Evolutionary conservation across 352 stramenopile species (phyloP).

Genomic region (Pythium brachiatum): DNA sequence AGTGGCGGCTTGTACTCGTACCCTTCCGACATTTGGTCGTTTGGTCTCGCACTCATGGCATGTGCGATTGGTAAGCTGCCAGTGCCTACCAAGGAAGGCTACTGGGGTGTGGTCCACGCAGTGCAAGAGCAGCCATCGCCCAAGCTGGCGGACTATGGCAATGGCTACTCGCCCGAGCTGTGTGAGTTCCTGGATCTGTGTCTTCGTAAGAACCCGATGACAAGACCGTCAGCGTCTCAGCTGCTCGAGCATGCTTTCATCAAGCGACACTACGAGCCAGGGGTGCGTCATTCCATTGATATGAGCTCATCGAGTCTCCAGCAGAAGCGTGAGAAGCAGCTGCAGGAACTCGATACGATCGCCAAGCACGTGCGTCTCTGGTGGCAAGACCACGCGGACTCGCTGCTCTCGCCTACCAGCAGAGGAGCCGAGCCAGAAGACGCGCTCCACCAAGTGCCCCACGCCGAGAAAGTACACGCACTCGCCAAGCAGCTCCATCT

Average conservation of each 20-base stretch:
- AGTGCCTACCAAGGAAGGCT: conserved; percentile 78
- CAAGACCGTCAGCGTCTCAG: conserved; percentile 41
- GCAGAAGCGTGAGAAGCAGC: conserved; percentile 28
- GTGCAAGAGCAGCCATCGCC: conserved; percentile 78
- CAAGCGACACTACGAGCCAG: conserved; percentile 46
- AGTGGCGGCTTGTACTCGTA: conserved; percentile 89
- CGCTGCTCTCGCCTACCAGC: conserved; percentile 30
- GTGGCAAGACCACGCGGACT: conserved; percentile 47
- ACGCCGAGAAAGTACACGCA: conserved; percentile 33
- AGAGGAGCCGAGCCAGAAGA: not conserved
- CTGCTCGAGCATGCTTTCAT: conserved; percentile 77
- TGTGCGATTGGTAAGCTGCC: conserved; percentile 86
- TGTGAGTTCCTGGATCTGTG: conserved; percentile 81
- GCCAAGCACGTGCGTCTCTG: conserved; percentile 50
- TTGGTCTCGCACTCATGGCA: conserved; percentile 78
- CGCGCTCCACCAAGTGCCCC: conserved; percentile 26
- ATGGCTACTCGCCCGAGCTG: conserved; percentile 60
- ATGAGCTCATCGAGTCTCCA: conserved; percentile 15
- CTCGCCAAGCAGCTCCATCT: conserved; percentile 52
- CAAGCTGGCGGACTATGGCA: conserved; percentile 56
- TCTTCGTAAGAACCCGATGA: conserved; percentile 75
- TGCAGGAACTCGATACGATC: conserved; percentile 47
- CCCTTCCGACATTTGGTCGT: conserved; percentile 83
- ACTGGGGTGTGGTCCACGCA: conserved; percentile 88
- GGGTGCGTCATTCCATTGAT: conserved; percentile 26